Evolutionary conservation across 1,284 basidiomycete genomes (phyloP).

Genomic region (Moesziomyces antarcticus): DNA sequence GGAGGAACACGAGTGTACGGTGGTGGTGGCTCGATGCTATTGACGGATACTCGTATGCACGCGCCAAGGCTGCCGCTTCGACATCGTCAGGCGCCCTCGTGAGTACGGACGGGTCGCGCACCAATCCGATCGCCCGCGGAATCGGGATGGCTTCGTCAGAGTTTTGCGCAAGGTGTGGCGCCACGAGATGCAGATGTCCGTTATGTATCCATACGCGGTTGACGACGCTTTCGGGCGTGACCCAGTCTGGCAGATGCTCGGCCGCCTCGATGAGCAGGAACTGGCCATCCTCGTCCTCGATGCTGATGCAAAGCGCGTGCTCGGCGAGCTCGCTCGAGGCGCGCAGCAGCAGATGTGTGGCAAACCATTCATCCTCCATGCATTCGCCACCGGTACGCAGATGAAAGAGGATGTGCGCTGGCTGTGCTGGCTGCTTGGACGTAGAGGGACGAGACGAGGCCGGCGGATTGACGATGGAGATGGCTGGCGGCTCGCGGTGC

Average conservation of each 20-base stretch:
- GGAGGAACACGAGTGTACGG: constrained; percentile 81
- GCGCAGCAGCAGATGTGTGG: constrained; percentile 77
- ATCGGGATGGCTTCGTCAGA: constrained; percentile 72
- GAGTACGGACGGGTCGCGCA: constrained; percentile 72
- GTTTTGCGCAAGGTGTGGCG: constrained; percentile 73
- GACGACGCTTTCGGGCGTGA: constrained; percentile 86
- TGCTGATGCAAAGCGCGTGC: constrained; percentile 52
- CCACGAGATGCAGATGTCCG: constrained; percentile 85
- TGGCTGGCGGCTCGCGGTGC: constrained; percentile 59
- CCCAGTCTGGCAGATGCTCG: constrained; percentile 87
- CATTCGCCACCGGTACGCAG: constrained; percentile 73
- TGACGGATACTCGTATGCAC: constrained; percentile 70
- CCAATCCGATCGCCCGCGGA: constrained; percentile 50
- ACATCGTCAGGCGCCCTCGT: constrained; percentile 72
- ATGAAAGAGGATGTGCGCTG: constrained; percentile 30
- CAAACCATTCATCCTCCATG: constrained; percentile 95
- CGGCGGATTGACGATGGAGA: constrained; percentile 29
- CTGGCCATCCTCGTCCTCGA: constrained; percentile 91
- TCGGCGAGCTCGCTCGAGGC: constrained; percentile 17
- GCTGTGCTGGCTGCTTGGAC: constrained; percentile 8
- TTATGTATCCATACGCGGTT: constrained; percentile 93
- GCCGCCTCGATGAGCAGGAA: constrained; percentile 97
- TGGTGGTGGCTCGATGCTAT: constrained; percentile 80
- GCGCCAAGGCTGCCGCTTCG: constrained; percentile 41
- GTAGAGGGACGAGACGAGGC: constrained; percentile 7